phyloP scores from a whole-genome alignment of 129 eudicot genomes.

The Saposhnikovia divaricata region DNA sequence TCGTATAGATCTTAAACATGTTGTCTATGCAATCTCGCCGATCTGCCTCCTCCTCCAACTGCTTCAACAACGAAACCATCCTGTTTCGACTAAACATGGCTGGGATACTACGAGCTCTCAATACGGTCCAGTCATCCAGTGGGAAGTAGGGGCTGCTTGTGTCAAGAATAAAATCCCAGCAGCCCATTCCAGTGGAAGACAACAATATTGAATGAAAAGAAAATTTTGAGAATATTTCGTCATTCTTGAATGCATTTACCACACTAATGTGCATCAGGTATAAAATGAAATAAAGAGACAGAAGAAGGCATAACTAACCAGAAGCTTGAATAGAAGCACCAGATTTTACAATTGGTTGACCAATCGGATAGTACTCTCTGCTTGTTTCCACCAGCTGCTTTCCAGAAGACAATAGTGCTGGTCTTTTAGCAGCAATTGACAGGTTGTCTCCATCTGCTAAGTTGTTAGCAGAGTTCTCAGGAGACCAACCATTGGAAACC shows the following conservation, averaged over 20 bases:
- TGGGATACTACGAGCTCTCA: too few species aligned
- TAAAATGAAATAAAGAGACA: not conserved
- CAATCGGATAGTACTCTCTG: constrained; percentile 64
- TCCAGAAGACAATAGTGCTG: constrained; percentile 50
- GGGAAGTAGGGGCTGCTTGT: too few species aligned
- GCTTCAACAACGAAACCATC: too few species aligned
- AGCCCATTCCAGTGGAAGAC: too few species aligned
- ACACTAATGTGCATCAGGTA: not conserved
- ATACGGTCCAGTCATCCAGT: too few species aligned
- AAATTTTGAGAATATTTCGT: too few species aligned
- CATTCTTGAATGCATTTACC: not conserved
- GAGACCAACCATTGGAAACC: constrained; percentile 8
- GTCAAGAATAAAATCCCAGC: too few species aligned
- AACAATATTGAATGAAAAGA: too few species aligned
- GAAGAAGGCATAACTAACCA: constrained; percentile 43
- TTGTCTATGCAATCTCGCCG: too few species aligned
- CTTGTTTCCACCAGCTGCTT: constrained; percentile 65
- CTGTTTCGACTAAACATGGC: too few species aligned
- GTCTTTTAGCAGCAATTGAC: constrained; percentile 13
- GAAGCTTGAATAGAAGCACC: constrained; percentile 94
- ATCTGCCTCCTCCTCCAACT: too few species aligned
- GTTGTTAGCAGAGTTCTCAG: constrained; percentile 11
- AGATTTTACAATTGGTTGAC: constrained; percentile 62
- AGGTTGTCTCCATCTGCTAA: not conserved
- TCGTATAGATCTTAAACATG: too few species aligned